These are phyloP conservation scores for Aspergillus steynii DNA, from an alignment of 495 filamentous ascomycete species.

Conservation along the genomic window DNA sequence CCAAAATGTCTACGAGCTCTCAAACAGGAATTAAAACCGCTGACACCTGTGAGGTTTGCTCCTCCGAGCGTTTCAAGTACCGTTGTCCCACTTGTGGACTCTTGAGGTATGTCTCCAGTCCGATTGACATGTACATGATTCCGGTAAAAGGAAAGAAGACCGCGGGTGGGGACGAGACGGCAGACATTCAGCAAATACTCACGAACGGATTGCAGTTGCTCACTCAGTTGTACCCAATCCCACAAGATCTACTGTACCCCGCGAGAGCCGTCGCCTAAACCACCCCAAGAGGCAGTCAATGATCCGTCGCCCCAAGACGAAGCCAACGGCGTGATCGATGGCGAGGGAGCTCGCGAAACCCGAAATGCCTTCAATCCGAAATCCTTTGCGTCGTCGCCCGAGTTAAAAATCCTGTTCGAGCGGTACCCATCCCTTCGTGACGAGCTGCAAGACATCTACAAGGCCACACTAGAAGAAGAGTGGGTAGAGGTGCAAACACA, in stretches of 20 bases:
- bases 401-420: constrained; percentile 52
- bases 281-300: constrained; percentile 37
- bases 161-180: background rate
- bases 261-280: constrained; percentile 27
- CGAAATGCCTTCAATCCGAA: constrained; percentile 14
- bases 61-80: constrained; percentile 57
- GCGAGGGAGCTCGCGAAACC: constrained; percentile 15
- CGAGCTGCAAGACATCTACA: constrained; percentile 53
- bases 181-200: background rate
- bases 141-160: background rate
- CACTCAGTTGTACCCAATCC: constrained; percentile 63
- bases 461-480: constrained; percentile 48
- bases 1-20: background rate
- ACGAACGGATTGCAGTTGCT: constrained; percentile 55
- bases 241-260: constrained; percentile 58
- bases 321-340: constrained; percentile 11
- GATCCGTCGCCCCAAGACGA: constrained; percentile 17
- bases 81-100: constrained; percentile 64
- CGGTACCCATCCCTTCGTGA: constrained; percentile 52
- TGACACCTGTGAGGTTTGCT: constrained; percentile 58
- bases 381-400: constrained; percentile 34
- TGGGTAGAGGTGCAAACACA: constrained; percentile 36
- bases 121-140: background rate
- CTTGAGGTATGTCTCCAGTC: constrained; percentile 53
- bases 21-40: constrained; percentile 26